Conservation (phyloP, 192 early-diverging fungal species). For the Backusella liffmaniae region DNA sequence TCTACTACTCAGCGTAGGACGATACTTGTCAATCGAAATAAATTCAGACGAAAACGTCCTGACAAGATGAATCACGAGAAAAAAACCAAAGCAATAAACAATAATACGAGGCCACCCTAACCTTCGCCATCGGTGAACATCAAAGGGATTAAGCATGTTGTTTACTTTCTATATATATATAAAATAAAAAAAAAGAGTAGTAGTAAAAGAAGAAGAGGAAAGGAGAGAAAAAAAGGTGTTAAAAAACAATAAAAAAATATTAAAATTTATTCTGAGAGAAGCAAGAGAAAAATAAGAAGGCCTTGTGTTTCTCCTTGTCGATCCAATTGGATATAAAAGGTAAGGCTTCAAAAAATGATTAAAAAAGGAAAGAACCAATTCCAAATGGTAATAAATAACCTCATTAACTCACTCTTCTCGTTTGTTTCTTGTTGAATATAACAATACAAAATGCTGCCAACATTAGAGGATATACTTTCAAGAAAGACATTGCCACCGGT, state of each 20-base stretch:
- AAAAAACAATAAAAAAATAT: neutral
- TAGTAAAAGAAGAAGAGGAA: neutral
- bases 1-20: no score
- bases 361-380: neutral
- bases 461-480: constrained; percentile 62
- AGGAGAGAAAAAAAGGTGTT: neutral
- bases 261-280: neutral
- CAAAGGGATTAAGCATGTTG: neutral
- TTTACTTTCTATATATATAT: no score
- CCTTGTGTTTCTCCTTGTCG: neutral
- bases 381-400: neutral
- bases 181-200: neutral
- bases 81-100: constrained; percentile 11
- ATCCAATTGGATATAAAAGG: neutral
- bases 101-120: constrained; percentile 11
- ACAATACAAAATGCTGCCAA: constrained; percentile 42
- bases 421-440: neutral
- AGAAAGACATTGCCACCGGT: constrained; percentile 67
- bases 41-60: neutral
- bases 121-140: constrained; percentile 7
- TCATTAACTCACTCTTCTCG: neutral
- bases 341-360: neutral
- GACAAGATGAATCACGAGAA: constrained; percentile 8
- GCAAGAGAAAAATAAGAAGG: neutral
- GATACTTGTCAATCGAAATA: neutral